These are phyloP conservation scores for Hermanozyma aechmeae DNA, from an alignment of 805 yeast genomes.

Conservation along the genomic window DNA sequence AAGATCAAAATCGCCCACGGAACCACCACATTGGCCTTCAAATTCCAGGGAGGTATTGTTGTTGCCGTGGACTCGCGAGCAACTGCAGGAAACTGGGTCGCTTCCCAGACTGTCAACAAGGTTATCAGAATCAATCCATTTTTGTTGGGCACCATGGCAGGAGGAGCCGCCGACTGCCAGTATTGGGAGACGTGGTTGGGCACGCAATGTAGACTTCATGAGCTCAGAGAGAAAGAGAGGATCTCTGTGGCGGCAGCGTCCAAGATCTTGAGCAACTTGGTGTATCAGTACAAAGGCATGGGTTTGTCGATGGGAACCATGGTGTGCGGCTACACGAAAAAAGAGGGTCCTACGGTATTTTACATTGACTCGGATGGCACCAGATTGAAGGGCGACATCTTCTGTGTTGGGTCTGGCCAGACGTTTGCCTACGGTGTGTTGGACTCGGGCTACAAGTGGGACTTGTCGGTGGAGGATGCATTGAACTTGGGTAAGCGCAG, in stretches of 20 bases:
- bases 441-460: constrained; percentile 90
- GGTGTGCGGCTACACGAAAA: constrained; percentile 94
- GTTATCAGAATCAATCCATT: constrained; percentile 95
- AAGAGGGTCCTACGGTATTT: constrained; percentile 91
- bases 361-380: constrained; percentile 98
- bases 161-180: constrained; percentile 99
- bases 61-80: constrained; percentile 99
- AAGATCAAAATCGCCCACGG: constrained; percentile 97
- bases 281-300: constrained; percentile 91
- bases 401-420: constrained; percentile 98
- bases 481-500: constrained; percentile 90
- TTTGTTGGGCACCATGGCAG: constrained; percentile 96
- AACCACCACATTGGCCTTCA: constrained; percentile 95
- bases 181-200: constrained; percentile 99
- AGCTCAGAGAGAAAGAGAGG: constrained; percentile 87
- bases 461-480: constrained; percentile 86
- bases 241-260: constrained; percentile 96
- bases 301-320: constrained; percentile 99
- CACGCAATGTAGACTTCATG: constrained; percentile 90
- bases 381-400: constrained; percentile 85
- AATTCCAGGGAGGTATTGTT: constrained; percentile 89
- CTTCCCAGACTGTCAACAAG: constrained; percentile 95
- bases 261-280: constrained; percentile 82
- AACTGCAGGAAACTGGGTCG: constrained; percentile 96
- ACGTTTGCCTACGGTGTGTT: constrained; percentile 98